Conservation (phyloP, 179 eudicot species). For the Kewa caespitosa region DNA sequence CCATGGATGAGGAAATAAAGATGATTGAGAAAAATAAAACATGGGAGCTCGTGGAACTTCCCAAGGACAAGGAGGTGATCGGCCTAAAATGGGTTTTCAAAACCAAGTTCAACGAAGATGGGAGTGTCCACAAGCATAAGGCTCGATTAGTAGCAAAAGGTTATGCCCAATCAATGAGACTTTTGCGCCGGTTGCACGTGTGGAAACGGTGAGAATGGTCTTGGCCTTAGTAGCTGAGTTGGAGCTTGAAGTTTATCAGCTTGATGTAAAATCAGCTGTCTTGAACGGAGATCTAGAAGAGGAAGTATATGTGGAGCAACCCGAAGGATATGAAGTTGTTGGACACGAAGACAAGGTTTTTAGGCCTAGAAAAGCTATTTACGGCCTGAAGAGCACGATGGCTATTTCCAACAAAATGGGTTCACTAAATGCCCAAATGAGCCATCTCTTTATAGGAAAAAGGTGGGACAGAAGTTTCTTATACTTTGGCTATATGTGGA, state of each 20-base stretch:
- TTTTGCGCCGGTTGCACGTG: neutral
- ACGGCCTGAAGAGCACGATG: neutral
- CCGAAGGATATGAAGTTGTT: neutral
- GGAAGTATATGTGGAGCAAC: neutral
- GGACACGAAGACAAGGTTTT: neutral
- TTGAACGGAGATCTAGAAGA: neutral
- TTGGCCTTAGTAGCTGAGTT: neutral
- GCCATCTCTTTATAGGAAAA: neutral
- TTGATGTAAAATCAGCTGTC: neutral
- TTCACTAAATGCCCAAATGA: neutral
- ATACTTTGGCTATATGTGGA: neutral
- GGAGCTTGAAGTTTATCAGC: neutral
- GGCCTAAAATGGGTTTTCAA: neutral
- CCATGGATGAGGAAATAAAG: too few species aligned
- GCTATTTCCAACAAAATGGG: neutral
- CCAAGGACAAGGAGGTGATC: neutral
- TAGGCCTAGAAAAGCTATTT: neutral
- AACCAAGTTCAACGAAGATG: neutral
- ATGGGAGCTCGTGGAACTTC: neutral
- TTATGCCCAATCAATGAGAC: neutral
- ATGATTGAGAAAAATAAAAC: too few species aligned
- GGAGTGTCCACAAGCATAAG: neutral
- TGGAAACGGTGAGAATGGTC: neutral
- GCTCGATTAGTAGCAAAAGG: conserved; percentile 14
- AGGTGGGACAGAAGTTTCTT: neutral